Base-by-base conservation (phyloP, 2,329 filamentous ascomycete species). In the Byssothecium circinans region DNA sequence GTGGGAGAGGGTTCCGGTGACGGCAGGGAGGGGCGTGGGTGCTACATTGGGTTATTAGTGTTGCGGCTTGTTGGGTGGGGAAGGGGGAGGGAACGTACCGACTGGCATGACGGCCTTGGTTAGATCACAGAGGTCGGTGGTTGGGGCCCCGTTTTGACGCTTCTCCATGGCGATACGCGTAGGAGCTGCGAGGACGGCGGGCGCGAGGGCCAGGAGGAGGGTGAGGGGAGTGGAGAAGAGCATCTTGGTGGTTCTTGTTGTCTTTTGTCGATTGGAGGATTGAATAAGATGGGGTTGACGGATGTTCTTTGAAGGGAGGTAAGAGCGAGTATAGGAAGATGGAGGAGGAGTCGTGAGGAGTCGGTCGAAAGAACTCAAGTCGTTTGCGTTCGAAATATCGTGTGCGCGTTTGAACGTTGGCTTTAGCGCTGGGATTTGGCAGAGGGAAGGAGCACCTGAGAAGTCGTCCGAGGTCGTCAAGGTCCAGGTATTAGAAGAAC, bases 1-100 rank as follows among this genome's bases (percentile, higher is more conserved):
- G 72, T 95, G 89, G 65, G 83, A 81, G 41, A 95, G 78, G 3
- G 67, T 75, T 23, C 89, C 76, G 46, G 85, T 87, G 6, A 75
- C 57, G 0, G 82, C 74, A 12, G 84, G 83, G 7, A 95, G 79
- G 14, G 81, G 74, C 6, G 77, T 76, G 37, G 83, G 76, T 54
- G 78, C 82, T 77, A 69, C 8, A 6, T 10, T 10, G 32, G 23
- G 27, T 14, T 17, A 4, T 8, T 17, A 56, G 58, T 69, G 57
- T 67, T 59, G 42, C 25, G 35, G 33, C 7, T 40, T 27, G 17
- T 18, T 36, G 11, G 36, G 15, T 15, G 4, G 27, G 19, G 27
- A 37, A 40, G 15, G 23, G 41, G 15, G 22, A 35, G 17, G 23
- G 10, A 25, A 52, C 60, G 32, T 68, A 72, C 69, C 65, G 30